phyloP scores from a whole-genome alignment of 768 basidiomycete genomes.

The Hortiboletus flavorubellus region DNA sequence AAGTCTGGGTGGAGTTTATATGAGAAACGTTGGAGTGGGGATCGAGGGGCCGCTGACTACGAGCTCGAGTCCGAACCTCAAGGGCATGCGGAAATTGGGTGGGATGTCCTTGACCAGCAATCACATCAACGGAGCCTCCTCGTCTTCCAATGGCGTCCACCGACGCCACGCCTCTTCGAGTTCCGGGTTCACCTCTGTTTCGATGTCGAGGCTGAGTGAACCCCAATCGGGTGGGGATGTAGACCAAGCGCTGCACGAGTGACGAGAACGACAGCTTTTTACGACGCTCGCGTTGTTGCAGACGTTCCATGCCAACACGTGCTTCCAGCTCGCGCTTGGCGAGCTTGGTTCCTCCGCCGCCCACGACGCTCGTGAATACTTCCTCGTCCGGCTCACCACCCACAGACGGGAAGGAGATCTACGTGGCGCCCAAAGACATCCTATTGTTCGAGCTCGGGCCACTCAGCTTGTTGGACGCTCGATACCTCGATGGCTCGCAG shows the following conservation, averaged over 20 bases:
- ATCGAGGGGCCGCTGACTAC: constrained; percentile 59
- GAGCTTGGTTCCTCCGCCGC: constrained; percentile 21
- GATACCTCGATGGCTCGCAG: constrained; percentile 76
- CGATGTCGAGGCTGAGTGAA: constrained; percentile 30
- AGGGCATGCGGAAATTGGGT: constrained; percentile 43
- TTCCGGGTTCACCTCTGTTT: constrained; percentile 17
- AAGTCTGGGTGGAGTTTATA: constrained; percentile 38
- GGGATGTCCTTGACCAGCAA: constrained; percentile 43
- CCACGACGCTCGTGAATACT: not conserved
- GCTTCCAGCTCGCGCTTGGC: constrained; percentile 51
- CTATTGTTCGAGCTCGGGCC: constrained; percentile 70
- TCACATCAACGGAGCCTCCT: constrained; percentile 34
- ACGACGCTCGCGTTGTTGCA: constrained; percentile 61
- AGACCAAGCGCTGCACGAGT: constrained; percentile 20
- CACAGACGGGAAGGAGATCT: constrained; percentile 28
- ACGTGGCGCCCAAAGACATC: constrained; percentile 62
- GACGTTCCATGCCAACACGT: constrained; percentile 64
- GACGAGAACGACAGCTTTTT: constrained; percentile 34
- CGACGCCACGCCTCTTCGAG: constrained; percentile 34
- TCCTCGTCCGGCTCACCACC: constrained; percentile 1
- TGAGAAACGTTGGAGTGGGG: constrained; percentile 63
- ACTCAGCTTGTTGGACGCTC: constrained; percentile 65
- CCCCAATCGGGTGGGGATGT: constrained; percentile 4
- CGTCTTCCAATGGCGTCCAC: constrained; percentile 31
- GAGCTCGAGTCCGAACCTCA: constrained; percentile 28